Conservation (phyloP, 306 rosid genomes). For the Fragaria vesca region DNA sequence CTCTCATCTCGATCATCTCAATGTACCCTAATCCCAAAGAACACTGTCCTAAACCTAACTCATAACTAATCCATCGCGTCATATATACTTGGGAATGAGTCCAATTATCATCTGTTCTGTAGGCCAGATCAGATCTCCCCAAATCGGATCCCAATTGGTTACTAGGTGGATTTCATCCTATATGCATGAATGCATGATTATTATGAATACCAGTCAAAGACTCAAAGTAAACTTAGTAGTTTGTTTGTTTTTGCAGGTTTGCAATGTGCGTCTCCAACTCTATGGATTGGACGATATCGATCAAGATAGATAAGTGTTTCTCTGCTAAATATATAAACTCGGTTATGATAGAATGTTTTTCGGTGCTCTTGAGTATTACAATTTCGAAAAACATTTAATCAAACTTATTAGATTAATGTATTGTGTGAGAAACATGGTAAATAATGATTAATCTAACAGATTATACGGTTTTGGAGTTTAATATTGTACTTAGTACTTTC, state of each 20-base stretch:
- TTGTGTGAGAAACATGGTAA: too few species aligned
- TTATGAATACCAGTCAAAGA: neutral
- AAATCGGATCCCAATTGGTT: neutral
- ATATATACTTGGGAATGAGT: neutral
- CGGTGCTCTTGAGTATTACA: too few species aligned
- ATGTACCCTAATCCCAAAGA: constrained; percentile 7
- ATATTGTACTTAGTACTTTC: neutral
- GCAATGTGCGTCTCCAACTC: neutral
- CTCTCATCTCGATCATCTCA: constrained; percentile 2
- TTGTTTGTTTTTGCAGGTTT: neutral
- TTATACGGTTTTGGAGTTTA: too few species aligned
- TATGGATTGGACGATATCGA: neutral
- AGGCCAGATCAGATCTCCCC: neutral
- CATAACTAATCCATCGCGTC: constrained; percentile 5
- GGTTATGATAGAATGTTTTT: too few species aligned
- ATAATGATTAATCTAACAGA: neutral
- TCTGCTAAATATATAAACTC: neutral
- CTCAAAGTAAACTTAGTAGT: neutral
- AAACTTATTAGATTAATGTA: too few species aligned
- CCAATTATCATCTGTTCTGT: neutral
- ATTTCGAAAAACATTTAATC: too few species aligned
- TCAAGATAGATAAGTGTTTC: neutral
- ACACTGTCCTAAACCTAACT: neutral
- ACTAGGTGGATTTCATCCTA: neutral
- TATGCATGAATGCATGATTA: neutral